Conservation (phyloP, 208 protist species). For the Blechomonas ayalai region DNA sequence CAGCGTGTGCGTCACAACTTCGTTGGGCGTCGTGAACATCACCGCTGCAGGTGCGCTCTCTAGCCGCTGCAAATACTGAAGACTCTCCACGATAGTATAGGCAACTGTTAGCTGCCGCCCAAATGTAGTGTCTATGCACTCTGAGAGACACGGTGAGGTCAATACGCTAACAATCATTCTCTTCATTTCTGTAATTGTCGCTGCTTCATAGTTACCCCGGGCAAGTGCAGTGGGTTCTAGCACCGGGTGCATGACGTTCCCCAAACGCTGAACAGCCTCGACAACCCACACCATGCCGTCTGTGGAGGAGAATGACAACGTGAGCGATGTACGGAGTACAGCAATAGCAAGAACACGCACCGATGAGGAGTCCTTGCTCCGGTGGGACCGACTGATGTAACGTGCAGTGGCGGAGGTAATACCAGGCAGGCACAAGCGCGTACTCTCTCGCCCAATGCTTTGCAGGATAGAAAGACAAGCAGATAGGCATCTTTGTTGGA, state of each 20-base stretch:
- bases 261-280: conserved; percentile 19
- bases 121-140: conserved; percentile 8
- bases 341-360: conserved; percentile 45
- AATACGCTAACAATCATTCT: conserved; percentile 21
- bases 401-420: conserved; percentile 61
- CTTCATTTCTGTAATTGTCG: conserved; percentile 16
- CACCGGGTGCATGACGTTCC: conserved; percentile 16
- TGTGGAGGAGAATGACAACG: conserved; percentile 5
- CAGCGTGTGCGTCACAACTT: conserved; percentile 4
- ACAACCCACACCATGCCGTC: conserved; percentile 13
- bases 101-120: conserved; percentile 20
- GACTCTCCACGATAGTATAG: conserved; percentile 25
- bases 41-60: conserved; percentile 1
- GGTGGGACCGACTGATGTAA: conserved; percentile 58
- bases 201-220: conserved; percentile 5
- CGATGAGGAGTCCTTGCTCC: conserved; percentile 53
- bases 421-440: conserved; percentile 64
- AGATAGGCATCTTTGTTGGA: conserved; percentile 54
- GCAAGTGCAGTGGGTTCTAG: conserved; percentile 18
- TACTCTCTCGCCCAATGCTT: conserved; percentile 40
- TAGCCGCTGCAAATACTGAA: conserved; percentile 22
- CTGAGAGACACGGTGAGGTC: conserved; percentile 14
- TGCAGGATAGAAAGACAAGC: conserved; percentile 52
- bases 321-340: conserved; percentile 29
- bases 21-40: background rate